phyloP scores from a whole-genome alignment of 2,329 filamentous ascomycete genomes.

The Beauveria sp. region DNA sequence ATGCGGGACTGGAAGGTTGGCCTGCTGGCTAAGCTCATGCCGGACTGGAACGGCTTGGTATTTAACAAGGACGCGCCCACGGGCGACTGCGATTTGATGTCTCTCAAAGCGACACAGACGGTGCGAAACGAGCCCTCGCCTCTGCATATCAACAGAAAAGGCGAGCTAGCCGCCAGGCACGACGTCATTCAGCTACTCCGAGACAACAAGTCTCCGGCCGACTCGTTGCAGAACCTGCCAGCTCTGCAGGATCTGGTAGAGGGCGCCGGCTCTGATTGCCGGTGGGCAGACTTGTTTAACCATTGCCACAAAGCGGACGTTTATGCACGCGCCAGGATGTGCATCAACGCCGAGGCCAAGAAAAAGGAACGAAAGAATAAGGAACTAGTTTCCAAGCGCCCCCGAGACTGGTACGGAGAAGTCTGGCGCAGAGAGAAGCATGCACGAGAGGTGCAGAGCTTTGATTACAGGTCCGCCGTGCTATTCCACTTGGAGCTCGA shows the following conservation, averaged over 20 bases:
- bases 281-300: constrained; percentile 7
- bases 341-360: neutral
- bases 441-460: neutral
- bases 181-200: neutral
- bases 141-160: neutral
- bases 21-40: constrained; percentile 20
- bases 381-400: neutral
- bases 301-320: constrained; percentile 17
- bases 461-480: neutral
- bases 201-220: constrained; percentile 18
- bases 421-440: neutral
- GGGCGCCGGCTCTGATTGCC: neutral
- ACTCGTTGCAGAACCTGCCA: constrained; percentile 24
- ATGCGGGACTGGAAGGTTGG: constrained; percentile 16
- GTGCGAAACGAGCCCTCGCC: neutral
- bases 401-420: neutral
- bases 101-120: neutral
- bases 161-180: neutral
- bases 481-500: neutral
- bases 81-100: neutral
- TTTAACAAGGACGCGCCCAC: constrained; percentile 27
- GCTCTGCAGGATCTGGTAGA: constrained; percentile 16
- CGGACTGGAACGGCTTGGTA: constrained; percentile 16
- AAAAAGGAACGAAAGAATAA: neutral
- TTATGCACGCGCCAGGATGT: constrained; percentile 7